phyloP scores from a whole-genome alignment of 306 rosid species.

The Vigna nakashimae region DNA sequence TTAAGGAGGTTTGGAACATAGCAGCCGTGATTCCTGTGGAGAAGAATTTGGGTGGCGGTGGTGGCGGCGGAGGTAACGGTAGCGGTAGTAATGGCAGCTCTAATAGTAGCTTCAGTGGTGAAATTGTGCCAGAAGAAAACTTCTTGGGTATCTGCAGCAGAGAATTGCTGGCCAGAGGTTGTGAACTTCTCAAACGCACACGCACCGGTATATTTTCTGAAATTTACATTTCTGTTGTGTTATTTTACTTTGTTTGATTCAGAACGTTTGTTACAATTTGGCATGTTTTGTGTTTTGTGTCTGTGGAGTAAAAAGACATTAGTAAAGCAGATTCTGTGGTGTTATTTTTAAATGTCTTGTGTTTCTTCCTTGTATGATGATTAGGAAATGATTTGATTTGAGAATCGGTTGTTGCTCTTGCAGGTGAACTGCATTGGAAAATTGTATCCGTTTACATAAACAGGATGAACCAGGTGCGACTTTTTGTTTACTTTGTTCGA shows the following conservation, averaged over 20 bases:
- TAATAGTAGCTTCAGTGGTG: conserved; percentile 79
- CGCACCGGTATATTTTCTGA: conserved; percentile 66
- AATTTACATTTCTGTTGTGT: background rate
- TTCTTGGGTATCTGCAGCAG: conserved; percentile 79
- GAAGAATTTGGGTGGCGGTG: conserved; percentile 57
- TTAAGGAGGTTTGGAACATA: conserved; percentile 93
- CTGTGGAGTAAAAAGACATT: background rate
- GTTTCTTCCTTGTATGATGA: conserved; percentile 19
- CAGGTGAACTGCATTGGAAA: conserved; percentile 99
- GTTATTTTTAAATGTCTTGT: background rate
- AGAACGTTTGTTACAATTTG: background rate
- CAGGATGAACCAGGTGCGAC: conserved; percentile 75
- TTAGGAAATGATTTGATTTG: conserved; percentile 33
- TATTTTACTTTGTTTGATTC: background rate
- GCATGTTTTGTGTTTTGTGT: background rate
- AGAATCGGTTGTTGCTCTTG: conserved; percentile 35
- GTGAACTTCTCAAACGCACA: conserved; percentile 94
- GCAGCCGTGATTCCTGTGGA: conserved; percentile 94
- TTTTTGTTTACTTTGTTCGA: conserved; percentile 1
- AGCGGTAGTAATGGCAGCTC: conserved; percentile 59
- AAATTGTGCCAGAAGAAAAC: conserved; percentile 73
- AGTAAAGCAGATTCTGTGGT: background rate
- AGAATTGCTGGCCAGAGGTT: conserved; percentile 83
- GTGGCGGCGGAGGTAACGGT: background rate
- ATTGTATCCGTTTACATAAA: conserved; percentile 88